Percentiles rank a stretch among this genome's conserved stretches.
Evolutionary conservation across 1,284 basidiomycete genomes (phyloP).

Genomic region (Pseudozyma sp.): DNA sequence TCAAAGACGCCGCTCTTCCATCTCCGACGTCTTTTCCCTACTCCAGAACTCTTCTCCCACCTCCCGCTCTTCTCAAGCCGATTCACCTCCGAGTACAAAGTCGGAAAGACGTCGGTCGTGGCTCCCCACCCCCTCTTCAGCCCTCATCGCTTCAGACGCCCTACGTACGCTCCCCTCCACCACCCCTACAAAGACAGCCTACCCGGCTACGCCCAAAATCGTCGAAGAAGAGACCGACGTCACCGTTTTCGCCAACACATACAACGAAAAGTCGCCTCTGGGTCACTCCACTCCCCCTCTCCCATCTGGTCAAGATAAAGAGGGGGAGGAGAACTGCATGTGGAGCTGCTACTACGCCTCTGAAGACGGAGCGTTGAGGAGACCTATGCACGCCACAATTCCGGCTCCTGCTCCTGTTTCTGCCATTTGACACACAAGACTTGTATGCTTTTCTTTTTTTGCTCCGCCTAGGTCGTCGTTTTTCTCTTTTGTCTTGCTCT

Average conservation of each 20-base stretch:
- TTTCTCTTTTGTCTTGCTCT: too few relatives aligned
- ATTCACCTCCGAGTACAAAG: not conserved
- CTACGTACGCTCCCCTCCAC: conserved; percentile 9
- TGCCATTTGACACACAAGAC: too few relatives aligned
- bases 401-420: not conserved
- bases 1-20: conserved; percentile 18
- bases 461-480: too few relatives aligned
- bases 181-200: not conserved
- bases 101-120: conserved; percentile 30
- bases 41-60: conserved; percentile 12
- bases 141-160: not conserved
- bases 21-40: conserved; percentile 34
- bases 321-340: conserved; percentile 10
- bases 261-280: not conserved
- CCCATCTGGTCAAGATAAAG: not conserved
- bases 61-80: conserved; percentile 2
- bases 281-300: too few relatives aligned
- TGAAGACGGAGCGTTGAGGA: conserved; percentile 12
- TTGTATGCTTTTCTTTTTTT: too few relatives aligned
- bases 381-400: not conserved
- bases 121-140: conserved; percentile 18
- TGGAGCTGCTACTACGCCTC: conserved; percentile 48
- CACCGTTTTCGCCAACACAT: not conserved
- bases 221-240: conserved; percentile 16
- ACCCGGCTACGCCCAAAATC: conserved; percentile 33